Evolutionary conservation across 768 basidiomycete species (phyloP).

Genomic region (Lactifluus subvellereus): DNA sequence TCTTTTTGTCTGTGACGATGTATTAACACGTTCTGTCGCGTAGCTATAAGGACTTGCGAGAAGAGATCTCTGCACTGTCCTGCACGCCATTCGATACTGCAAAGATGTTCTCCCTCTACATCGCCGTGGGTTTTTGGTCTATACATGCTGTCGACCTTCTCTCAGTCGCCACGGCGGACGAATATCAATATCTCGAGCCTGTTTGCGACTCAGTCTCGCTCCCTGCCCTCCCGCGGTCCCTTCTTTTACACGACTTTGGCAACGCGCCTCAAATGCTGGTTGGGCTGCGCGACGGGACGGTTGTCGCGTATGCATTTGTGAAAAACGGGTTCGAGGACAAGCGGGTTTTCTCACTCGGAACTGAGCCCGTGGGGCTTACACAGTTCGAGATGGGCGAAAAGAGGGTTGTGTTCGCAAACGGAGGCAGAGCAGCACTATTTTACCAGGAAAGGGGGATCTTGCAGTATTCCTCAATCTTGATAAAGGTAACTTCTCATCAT

Average conservation of each 20-base stretch:
- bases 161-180: conserved; percentile 29
- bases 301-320: conserved; percentile 49
- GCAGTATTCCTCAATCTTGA: conserved; percentile 60
- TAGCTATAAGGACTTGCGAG: conserved; percentile 17
- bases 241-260: conserved; percentile 57
- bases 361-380: conserved; percentile 57
- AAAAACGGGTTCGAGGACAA: conserved; percentile 37
- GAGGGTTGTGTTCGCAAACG: conserved; percentile 61
- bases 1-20: not conserved
- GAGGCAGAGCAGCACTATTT: conserved; percentile 63
- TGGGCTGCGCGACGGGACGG: conserved; percentile 70
- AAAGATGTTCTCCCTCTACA: conserved; percentile 41
- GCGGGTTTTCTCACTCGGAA: conserved; percentile 61
- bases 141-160: conserved; percentile 59
- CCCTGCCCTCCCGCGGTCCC: conserved; percentile 40
- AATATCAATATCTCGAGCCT: conserved; percentile 25
- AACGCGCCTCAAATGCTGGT: conserved; percentile 54
- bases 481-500: conserved; percentile 44
- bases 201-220: conserved; percentile 38
- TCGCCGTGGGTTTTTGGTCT: conserved; percentile 75
- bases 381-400: conserved; percentile 49
- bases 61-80: conserved; percentile 67
- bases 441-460: conserved; percentile 62
- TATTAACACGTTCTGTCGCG: not conserved
- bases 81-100: conserved; percentile 49